Percentiles rank a stretch among this genome's conserved stretches.
These are phyloP conservation scores for Acorus gramineus DNA, from an alignment of 106 monocot species.

Conservation along the genomic window DNA sequence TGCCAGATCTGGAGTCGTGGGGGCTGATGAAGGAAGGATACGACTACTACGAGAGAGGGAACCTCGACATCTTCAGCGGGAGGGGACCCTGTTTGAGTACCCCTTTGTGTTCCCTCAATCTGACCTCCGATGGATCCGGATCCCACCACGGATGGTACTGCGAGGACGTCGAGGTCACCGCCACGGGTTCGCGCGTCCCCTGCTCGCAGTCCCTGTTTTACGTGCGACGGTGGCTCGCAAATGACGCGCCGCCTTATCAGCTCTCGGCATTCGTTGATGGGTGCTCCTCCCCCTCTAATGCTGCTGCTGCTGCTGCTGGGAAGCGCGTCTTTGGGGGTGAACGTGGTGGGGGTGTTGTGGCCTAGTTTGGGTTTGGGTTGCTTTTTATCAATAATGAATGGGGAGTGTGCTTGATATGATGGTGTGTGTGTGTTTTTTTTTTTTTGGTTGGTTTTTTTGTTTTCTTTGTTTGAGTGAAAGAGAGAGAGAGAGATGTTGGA, in stretches of 20 bases:
- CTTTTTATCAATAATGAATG: too few relatives aligned
- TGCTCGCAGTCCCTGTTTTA: slow-evolving; percentile 41
- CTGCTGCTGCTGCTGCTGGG: too few relatives aligned
- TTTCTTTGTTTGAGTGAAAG: too few relatives aligned
- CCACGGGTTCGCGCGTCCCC: slow-evolving; percentile 41
- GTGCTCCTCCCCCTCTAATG: too few relatives aligned
- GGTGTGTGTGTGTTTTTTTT: too few relatives aligned
- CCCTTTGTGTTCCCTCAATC: slow-evolving; percentile 47
- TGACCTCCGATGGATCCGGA: slow-evolving; percentile 51
- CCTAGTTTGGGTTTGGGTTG: too few relatives aligned
- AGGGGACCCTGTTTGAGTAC: slow-evolving; percentile 32
- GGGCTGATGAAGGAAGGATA: slow-evolving; percentile 43
- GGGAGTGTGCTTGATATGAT: too few relatives aligned
- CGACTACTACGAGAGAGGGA: slow-evolving; percentile 67
- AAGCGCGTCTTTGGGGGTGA: too few relatives aligned
- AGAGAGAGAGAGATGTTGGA: too few relatives aligned
- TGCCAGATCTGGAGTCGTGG: slow-evolving; percentile 29
- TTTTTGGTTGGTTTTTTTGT: too few relatives aligned
- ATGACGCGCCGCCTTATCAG: slow-evolving; percentile 39
- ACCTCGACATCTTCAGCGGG: slow-evolving; percentile 61
- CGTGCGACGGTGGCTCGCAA: slow-evolving; percentile 46
- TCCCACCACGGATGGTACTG: slow-evolving; percentile 63
- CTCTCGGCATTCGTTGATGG: slow-evolving; percentile 28
- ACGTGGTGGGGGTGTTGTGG: too few relatives aligned
- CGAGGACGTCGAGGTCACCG: slow-evolving; percentile 54